Conservation (phyloP, 2,329 filamentous ascomycete species). For the Madurella fahalii region DNA sequence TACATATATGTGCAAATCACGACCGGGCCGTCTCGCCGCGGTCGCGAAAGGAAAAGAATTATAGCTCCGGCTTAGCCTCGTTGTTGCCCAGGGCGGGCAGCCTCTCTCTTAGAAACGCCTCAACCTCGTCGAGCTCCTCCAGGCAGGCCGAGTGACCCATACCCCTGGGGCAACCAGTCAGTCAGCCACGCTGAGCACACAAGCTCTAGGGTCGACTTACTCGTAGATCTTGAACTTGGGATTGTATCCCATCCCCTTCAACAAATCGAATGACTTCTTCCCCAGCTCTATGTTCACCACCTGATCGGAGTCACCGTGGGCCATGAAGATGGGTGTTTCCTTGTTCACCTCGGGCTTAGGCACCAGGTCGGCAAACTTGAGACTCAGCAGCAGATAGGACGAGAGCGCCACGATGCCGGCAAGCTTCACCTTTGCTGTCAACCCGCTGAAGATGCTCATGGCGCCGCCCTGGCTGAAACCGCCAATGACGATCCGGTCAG, state of each 20-base stretch:
- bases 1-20: background rate
- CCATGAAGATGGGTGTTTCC: slow-evolving; percentile 82
- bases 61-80: slow-evolving; percentile 35
- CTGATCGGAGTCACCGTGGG: slow-evolving; percentile 74
- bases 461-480: slow-evolving; percentile 86
- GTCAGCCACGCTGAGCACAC: background rate
- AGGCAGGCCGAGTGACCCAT: slow-evolving; percentile 73
- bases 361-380: slow-evolving; percentile 42
- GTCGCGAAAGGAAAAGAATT: background rate
- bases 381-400: slow-evolving; percentile 68
- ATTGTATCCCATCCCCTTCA: slow-evolving; percentile 67
- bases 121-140: slow-evolving; percentile 78
- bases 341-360: slow-evolving; percentile 54
- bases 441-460: slow-evolving; percentile 74
- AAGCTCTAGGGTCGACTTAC: slow-evolving; percentile 43
- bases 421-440: slow-evolving; percentile 69
- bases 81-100: slow-evolving; percentile 41
- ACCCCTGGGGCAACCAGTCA: slow-evolving; percentile 42
- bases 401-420: slow-evolving; percentile 87
- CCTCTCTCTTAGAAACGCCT: slow-evolving; percentile 49
- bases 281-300: slow-evolving; percentile 70
- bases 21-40: background rate
- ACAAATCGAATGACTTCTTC: slow-evolving; percentile 57
- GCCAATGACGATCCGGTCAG: slow-evolving; percentile 79
- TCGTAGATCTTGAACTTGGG: slow-evolving; percentile 73